phyloP scores from a whole-genome alignment of 805 yeast genomes.

The Candida adriatica region DNA sequence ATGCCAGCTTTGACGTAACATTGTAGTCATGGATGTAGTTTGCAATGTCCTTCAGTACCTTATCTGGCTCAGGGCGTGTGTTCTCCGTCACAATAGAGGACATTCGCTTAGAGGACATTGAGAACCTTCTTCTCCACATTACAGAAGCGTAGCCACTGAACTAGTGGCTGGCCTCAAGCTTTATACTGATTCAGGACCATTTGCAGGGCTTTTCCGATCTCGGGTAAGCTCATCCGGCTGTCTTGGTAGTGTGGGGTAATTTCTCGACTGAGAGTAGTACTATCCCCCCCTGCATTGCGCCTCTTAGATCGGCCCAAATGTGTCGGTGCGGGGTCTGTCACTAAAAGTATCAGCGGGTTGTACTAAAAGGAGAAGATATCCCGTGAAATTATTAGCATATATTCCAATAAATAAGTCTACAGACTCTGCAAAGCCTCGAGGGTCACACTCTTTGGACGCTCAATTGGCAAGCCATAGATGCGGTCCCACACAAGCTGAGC shows the following conservation, averaged over 20 bases:
- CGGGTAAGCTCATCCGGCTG: no score
- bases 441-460: slow-evolving; percentile 51
- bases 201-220: no score
- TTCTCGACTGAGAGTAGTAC: no score
- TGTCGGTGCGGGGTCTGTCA: no score
- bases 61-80: slow-evolving; percentile 45
- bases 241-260: no score
- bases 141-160: background rate
- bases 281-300: no score
- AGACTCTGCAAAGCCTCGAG: slow-evolving; percentile 9
- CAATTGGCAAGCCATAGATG: slow-evolving; percentile 69
- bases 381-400: background rate
- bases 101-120: slow-evolving; percentile 10
- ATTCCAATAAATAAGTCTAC: slow-evolving; percentile 1
- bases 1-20: slow-evolving; percentile 39
- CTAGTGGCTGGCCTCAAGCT: no score
- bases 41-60: slow-evolving; percentile 42
- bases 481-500: slow-evolving; percentile 78
- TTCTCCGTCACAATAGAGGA: slow-evolving; percentile 33
- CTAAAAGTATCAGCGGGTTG: background rate
- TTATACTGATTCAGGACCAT: no score
- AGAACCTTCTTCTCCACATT: slow-evolving; percentile 6
- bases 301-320: no score
- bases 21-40: slow-evolving; percentile 41
- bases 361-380: background rate